Base-by-base conservation (phyloP, 495 filamentous ascomycete genomes). In the Tuber calosporum region DNA sequence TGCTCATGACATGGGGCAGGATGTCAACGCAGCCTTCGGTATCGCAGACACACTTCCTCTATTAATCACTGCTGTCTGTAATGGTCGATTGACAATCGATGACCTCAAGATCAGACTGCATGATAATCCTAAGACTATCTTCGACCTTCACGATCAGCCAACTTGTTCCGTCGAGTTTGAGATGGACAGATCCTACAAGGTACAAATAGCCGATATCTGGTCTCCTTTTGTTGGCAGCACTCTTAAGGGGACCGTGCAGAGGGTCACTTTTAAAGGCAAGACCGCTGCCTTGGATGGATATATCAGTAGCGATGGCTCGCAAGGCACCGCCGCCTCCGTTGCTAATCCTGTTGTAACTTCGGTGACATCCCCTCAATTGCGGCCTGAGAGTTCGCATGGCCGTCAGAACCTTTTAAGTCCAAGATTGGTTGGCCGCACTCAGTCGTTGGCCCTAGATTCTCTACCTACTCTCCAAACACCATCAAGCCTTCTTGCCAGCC, bases 91-190 rank as follows among this genome's bases (percentile, higher is more conserved):
- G 77, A 92, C 90, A 1, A 82, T 93, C 41, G 90, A 93, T 40
- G 91, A 94, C 78, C 85, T 95, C 80, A 89, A 86, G 72, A 80
- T 85, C 39, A 87, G 89, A 26, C 86, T 95, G 2, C 90, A 94
- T 79, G 89, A 93, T 76, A 93, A 93, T 77, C 92, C 92, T 30
- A 93, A 90, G 85, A 87, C 87, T 78, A 95, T 95, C 75, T 95
- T 94, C 73, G 91, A 94, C 84, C 86, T 95, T 67, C 92, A 95
- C 76, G 92, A 95, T 76, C 92, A 95, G 81, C 84, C 88, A 26
- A 90, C 89, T 72, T 89, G 90, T 71, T 88, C 87, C 17, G 84
- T 94, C 40, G 92, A 95, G 83, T 85, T 93, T 69, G 92, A 94
- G 83, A 84, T 93, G 80, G 87, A 86, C 72, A 77, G 80, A 26